Conservation (phyloP, 208 protist genomes). For the Trypanosoma platydactyli region DNA sequence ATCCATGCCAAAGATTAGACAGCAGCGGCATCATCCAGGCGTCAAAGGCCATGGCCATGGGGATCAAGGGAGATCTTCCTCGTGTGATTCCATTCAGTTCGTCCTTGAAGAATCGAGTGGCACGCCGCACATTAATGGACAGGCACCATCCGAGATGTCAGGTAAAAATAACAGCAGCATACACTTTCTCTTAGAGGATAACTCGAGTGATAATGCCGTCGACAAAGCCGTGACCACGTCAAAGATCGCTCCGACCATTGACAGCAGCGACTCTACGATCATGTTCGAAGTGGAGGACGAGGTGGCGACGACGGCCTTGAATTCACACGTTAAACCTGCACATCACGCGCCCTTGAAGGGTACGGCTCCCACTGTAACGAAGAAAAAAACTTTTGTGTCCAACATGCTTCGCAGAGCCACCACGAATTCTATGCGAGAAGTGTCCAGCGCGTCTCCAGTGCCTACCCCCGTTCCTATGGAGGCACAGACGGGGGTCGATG, state of each 20-base stretch:
- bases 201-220: constrained; percentile 4
- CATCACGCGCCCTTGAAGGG: background rate
- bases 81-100: constrained; percentile 29
- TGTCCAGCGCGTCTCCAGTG: background rate
- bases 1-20: no score
- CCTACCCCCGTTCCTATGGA: background rate
- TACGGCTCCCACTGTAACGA: background rate
- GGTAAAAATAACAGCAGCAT: constrained; percentile 46
- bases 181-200: constrained; percentile 44
- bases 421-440: background rate
- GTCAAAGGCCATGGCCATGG: background rate
- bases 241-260: background rate
- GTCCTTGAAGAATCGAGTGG: constrained; percentile 14
- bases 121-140: background rate
- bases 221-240: background rate
- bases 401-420: constrained; percentile 14
- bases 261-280: constrained; percentile 2
- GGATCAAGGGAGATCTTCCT: background rate
- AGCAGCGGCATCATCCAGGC: background rate
- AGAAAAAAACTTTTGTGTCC: constrained; percentile 41
- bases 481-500: background rate
- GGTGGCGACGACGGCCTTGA: background rate
- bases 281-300: background rate
- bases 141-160: constrained; percentile 3
- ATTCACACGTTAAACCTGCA: constrained; percentile 5